Conservation (phyloP, 108 stramenopile species). For the Cylindrotheca fusiformis region DNA sequence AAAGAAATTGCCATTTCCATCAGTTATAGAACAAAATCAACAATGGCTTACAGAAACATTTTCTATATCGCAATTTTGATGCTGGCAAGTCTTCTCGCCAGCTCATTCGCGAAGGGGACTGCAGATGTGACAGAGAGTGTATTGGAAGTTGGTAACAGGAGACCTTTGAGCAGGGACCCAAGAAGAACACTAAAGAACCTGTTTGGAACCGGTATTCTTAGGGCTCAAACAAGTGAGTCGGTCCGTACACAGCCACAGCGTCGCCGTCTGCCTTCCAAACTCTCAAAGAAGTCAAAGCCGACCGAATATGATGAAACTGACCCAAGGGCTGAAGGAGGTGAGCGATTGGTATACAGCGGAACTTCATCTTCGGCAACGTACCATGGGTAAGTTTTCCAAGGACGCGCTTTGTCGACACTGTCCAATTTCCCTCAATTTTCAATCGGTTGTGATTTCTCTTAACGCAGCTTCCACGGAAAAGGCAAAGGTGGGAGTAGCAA, state of each 20-base stretch:
- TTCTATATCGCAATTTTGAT: neutral
- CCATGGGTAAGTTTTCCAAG: too few species aligned
- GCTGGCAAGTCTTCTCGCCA: neutral
- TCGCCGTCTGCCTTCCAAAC: too few species aligned
- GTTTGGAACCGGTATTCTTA: too few species aligned
- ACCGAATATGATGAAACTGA: neutral
- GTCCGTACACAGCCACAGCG: too few species aligned
- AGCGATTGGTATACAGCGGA: neutral
- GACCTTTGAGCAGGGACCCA: too few species aligned
- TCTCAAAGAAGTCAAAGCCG: too few species aligned
- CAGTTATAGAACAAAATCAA: neutral
- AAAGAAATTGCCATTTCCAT: too few species aligned
- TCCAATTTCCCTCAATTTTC: neutral
- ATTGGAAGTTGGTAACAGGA: too few species aligned
- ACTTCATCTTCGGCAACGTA: neutral
- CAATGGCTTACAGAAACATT: neutral
- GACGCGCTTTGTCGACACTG: too few species aligned
- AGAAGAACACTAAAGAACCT: too few species aligned
- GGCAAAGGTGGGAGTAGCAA: conserved; percentile 6
- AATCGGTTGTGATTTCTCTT: neutral
- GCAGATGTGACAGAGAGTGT: too few species aligned
- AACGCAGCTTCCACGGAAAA: neutral
- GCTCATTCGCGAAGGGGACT: neutral
- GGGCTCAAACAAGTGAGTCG: too few species aligned
- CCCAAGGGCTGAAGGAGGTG: neutral